Base-by-base conservation (phyloP, 2,329 filamentous ascomycete species). In the Pseudogymnoascus sp. region DNA sequence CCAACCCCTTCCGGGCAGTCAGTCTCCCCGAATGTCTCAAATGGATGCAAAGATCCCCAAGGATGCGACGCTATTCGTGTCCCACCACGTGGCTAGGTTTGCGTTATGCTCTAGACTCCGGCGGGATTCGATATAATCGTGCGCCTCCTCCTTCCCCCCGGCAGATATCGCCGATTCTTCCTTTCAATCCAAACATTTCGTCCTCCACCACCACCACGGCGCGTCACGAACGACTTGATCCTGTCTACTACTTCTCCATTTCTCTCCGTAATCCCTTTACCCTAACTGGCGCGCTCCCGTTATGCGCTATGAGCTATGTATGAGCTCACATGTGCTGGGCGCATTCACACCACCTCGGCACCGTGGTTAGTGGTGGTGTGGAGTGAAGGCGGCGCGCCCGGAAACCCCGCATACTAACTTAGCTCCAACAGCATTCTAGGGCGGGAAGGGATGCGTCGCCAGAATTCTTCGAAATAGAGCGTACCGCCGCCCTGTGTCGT, bases 391-490 rank as follows among this genome's bases (percentile, higher is more conserved):
- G 44, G 44, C 44, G 26, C 44, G 5, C n/a, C 47, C 47, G 47
- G 47, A 11, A 26, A 54, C 44, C 44, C 44, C 44, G 44, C 44
- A 54, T 54, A 4, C 44, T 54, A 54, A 13, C 24, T 50, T 17
- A 41, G 9, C 44, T 31, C 8, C n/a, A 5, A 4, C n/a, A 21
- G 26, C 41, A 29, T 15, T 50, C 29, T 9, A 24, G 21, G 11
- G 21, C 41, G 21, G 41, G 13, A 50, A 13, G 5, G 24, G 13
- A 50, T 11, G 5, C 17, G n/a, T 54, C 15, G 15, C 15, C 47
- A 33, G 26, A 54, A 54, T 54, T 54, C 47, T 54, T 54, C 47
- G 47, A 54, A 54, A 54, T 54, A 54, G 47, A 54, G 29, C 29
- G 4, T 33, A 54, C 47, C 15, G 44, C 44, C 44, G n/a, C 47